These are phyloP conservation scores for Neoboletus magnificus DNA, from an alignment of 768 basidiomycete genomes.

Conservation along the genomic window DNA sequence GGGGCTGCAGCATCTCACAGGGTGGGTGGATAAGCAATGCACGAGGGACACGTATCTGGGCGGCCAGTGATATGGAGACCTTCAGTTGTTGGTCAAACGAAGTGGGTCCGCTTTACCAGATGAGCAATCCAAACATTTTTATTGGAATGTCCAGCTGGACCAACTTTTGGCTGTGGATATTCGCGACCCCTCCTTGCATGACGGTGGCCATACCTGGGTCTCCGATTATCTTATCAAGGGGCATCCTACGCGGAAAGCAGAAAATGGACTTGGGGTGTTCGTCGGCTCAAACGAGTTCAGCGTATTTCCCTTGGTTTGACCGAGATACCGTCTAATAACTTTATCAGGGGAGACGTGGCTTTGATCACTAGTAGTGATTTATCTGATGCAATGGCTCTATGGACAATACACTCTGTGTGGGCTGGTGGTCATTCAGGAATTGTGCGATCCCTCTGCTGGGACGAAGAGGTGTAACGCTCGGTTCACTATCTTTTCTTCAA, in stretches of 20 bases:
- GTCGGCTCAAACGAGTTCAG: conserved; percentile 73
- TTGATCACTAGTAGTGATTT: conserved; percentile 46
- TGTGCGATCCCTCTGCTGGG: conserved; percentile 55
- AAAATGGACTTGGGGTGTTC: conserved; percentile 48
- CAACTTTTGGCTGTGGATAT: conserved; percentile 56
- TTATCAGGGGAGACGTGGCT: conserved; percentile 53
- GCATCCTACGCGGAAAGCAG: conserved; percentile 25
- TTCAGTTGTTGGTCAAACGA: conserved; percentile 81
- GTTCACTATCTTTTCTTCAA: neutral
- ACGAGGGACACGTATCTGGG: conserved; percentile 59
- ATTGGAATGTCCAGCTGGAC: conserved; percentile 51
- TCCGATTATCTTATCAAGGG: conserved; percentile 73
- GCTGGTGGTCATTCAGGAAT: conserved; percentile 53
- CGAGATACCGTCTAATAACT: neutral
- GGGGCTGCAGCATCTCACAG: conserved; percentile 78
- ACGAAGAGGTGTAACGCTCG: conserved; percentile 42
- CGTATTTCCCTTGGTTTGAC: neutral
- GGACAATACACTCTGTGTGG: conserved; percentile 53
- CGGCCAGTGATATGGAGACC: conserved; percentile 92
- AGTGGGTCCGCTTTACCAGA: conserved; percentile 34
- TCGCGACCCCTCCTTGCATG: conserved; percentile 60
- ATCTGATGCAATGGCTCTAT: conserved; percentile 37
- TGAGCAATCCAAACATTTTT: neutral
- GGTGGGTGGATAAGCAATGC: conserved; percentile 58
- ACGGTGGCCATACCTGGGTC: conserved; percentile 59